A percentile compares a stretch with the other conserved stretches of the same genome.
These are phyloP conservation scores for Casuarina cunninghamiana DNA, from an alignment of 306 rosid genomes.

Conservation along the genomic window DNA sequence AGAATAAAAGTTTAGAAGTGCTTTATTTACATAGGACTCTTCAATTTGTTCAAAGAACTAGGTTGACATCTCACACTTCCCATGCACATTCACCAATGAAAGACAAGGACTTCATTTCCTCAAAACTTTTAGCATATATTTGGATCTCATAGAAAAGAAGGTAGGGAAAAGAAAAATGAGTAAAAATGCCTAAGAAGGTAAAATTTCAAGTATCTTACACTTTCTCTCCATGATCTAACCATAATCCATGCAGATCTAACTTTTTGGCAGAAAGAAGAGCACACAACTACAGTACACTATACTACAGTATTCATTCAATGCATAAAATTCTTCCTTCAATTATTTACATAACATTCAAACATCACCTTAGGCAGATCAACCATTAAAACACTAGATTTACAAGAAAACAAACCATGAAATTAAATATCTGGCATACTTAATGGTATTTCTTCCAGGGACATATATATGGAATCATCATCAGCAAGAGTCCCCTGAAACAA, in stretches of 20 bases:
- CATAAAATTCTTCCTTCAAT: constrained; percentile 12
- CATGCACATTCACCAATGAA: background rate
- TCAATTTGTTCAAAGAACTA: background rate
- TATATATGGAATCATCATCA: constrained; percentile 94
- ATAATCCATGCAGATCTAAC: background rate
- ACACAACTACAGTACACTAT: constrained; percentile 1
- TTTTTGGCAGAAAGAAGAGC: background rate
- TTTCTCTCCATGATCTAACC: background rate
- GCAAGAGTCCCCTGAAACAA: constrained; percentile 79
- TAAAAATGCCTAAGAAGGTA: background rate
- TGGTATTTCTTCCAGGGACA: constrained; percentile 96
- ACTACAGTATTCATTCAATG: constrained; percentile 10
- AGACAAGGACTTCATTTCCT: background rate
- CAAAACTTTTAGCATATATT: background rate
- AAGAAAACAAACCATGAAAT: constrained; percentile 47
- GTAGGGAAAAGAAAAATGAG: background rate
- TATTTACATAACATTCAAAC: constrained; percentile 27
- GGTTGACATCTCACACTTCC: background rate
- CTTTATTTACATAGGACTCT: background rate
- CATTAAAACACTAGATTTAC: constrained; percentile 26
- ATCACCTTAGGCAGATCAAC: constrained; percentile 27
- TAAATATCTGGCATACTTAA: constrained; percentile 71
- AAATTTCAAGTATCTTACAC: background rate
- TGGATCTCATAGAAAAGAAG: background rate
- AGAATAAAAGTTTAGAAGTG: no score